phyloP scores from a whole-genome alignment of 345 rosid species.

The Eucalyptus caleyi region DNA sequence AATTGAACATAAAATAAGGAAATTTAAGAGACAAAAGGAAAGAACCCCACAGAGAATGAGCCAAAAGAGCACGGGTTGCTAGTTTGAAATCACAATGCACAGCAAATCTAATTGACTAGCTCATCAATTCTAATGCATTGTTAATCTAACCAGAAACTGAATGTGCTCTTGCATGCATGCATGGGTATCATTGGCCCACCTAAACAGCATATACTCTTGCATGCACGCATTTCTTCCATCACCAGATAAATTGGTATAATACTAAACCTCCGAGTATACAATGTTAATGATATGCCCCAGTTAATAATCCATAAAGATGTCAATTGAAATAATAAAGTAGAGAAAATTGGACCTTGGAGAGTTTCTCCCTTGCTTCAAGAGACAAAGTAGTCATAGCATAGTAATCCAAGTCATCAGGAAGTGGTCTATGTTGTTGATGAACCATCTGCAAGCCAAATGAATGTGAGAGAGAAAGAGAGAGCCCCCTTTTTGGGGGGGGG shows the following conservation, averaged over 20 bases:
- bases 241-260: background rate
- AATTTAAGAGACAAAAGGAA: background rate
- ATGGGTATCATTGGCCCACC: background rate
- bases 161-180: background rate
- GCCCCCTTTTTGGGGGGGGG: too few species aligned
- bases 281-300: background rate
- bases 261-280: background rate
- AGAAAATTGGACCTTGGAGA: constrained; percentile 53
- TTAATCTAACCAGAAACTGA: background rate
- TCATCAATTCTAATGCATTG: background rate
- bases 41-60: background rate
- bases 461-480: background rate
- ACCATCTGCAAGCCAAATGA: constrained; percentile 47
- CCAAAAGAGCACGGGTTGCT: background rate
- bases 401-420: constrained; percentile 88
- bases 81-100: background rate
- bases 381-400: constrained; percentile 72
- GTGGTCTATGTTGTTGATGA: constrained; percentile 71
- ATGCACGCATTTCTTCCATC: background rate
- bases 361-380: constrained; percentile 88
- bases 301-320: background rate
- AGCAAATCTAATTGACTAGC: background rate
- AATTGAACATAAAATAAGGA: background rate
- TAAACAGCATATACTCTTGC: background rate
- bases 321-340: background rate